phyloP scores from a whole-genome alignment of 768 basidiomycete species.

The Suillus luteus region DNA sequence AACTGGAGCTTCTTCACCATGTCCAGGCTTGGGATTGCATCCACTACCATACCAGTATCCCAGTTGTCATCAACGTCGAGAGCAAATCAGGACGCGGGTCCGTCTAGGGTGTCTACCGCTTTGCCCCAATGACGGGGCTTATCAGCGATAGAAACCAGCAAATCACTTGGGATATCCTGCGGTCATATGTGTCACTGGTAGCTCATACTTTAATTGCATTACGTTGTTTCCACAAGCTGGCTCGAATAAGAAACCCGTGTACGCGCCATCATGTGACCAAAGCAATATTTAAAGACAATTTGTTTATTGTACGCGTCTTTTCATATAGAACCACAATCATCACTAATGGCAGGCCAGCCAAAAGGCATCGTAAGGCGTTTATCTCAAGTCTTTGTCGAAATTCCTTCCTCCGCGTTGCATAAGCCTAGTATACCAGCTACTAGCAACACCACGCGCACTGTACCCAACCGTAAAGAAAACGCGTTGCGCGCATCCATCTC shows the following conservation, averaged over 20 bases:
- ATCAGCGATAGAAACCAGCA: background rate
- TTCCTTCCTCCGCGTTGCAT: conserved; percentile 52
- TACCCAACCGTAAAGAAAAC: conserved; percentile 48
- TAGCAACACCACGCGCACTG: conserved; percentile 26
- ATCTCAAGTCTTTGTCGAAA: conserved; percentile 58
- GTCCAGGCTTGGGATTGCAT: background rate
- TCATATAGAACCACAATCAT: conserved; percentile 22
- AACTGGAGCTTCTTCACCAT: background rate
- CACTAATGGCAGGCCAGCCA: conserved; percentile 23
- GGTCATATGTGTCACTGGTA: background rate
- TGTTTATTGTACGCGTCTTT: conserved; percentile 25
- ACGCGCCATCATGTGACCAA: background rate
- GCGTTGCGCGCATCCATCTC: conserved; percentile 35
- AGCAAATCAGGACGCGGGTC: background rate
- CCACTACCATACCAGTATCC: background rate
- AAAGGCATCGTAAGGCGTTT: conserved; percentile 26
- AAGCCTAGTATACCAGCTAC: conserved; percentile 17
- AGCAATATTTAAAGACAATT: background rate
- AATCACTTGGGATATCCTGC: background rate
- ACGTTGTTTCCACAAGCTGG: background rate
- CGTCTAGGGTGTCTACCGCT: background rate
- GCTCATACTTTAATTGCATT: background rate
- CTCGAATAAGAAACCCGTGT: background rate
- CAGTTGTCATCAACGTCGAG: background rate
- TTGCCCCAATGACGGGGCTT: background rate